Evolutionary conservation across 169 alveolate species (phyloP), one percentile per base, ranked within the genome.

Genomic region (Amoebophrya sp.): DNA sequence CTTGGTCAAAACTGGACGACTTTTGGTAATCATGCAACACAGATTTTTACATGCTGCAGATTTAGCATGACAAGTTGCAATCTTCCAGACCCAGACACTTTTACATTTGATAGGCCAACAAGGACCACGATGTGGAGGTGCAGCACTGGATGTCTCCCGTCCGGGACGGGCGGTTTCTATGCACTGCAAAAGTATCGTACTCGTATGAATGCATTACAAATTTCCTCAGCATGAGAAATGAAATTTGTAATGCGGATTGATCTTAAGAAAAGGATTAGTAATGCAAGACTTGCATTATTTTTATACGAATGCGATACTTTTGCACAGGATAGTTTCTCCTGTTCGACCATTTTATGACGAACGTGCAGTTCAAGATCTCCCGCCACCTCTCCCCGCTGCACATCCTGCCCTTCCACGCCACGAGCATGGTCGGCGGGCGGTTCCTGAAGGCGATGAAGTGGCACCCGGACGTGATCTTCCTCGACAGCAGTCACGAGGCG

Each of bases 371-470:
- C 83, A 66, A 66, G 35, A 25, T 66, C 32, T 66, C 83, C 35
- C 29, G 35, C 7, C 83, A 66, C 83, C 35, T 66, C 10, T 66
- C 83, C 35, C 83, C 83, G 83, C 1, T 1, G 32, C 83, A 66
- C 83, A 66, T 66, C 35, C 83, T 66, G 38, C 83, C 83, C 83
- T 66, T 66, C 83, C 83, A 66, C 83, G 83, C 83, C 35, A 66
- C 83, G 7, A 7, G 32, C 35, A 66, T n/a, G 29, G 83, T 66
- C 35, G 83, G 83, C 29, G 83, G 38, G 10, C 83, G 83, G 32
- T 66, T 66, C 32, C 32, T 66, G 38, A 66, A 66, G 83, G 83
- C 83, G 32, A 66, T 66, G 83, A 66, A 66, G 83, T 66, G 83
- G 83, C 83, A 66, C 83, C 88, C 88, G 1, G 38, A 66, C 3